Percentiles rank a stretch among this genome's conserved stretches.
Evolutionary conservation across 2,329 filamentous ascomycete species (phyloP).

Genomic region (Epichloe festucae): DNA sequence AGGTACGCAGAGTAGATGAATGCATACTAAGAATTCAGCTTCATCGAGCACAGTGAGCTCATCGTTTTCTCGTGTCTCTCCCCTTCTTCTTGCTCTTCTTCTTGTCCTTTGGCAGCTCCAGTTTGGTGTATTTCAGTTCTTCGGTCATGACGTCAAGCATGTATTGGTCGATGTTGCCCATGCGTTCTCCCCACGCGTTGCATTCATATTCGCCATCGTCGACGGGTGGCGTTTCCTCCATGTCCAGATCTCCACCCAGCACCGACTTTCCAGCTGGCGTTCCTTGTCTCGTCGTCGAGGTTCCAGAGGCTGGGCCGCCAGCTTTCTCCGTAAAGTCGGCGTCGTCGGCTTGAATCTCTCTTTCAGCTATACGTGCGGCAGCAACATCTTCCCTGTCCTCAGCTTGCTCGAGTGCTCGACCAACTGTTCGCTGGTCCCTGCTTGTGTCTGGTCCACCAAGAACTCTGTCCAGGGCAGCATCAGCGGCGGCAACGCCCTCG

Average conservation of each 20-base stretch:
- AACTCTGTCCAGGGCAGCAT: constrained; percentile 75
- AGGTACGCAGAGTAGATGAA: too few species aligned
- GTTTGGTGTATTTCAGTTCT: constrained; percentile 42
- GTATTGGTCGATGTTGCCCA: constrained; percentile 59
- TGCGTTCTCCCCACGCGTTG: constrained; percentile 45
- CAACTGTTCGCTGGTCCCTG: constrained; percentile 47
- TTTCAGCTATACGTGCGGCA: constrained; percentile 76
- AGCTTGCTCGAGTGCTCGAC: constrained; percentile 69
- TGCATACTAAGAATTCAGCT: background rate
- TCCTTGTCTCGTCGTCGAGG: constrained; percentile 37
- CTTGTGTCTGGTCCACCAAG: constrained; percentile 53
- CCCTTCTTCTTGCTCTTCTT: constrained; percentile 49
- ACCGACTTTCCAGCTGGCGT: constrained; percentile 32
- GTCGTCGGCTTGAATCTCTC: constrained; percentile 76
- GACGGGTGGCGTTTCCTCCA: constrained; percentile 10
- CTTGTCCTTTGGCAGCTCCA: constrained; percentile 52
- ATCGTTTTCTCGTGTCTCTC: constrained; percentile 41
- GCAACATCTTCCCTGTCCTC: constrained; percentile 88
- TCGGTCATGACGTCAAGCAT: constrained; percentile 58
- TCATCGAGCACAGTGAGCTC: constrained; percentile 2
- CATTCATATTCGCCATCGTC: constrained; percentile 31
- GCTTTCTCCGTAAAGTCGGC: constrained; percentile 68
- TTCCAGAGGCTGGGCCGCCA: constrained; percentile 29
- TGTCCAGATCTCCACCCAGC: constrained; percentile 21
- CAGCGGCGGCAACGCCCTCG: constrained; percentile 54